Percentiles rank a stretch among this genome's conserved stretches.
These are phyloP conservation scores for Acacia concinna DNA, from an alignment of 331 rosid species.

Conservation along the genomic window DNA sequence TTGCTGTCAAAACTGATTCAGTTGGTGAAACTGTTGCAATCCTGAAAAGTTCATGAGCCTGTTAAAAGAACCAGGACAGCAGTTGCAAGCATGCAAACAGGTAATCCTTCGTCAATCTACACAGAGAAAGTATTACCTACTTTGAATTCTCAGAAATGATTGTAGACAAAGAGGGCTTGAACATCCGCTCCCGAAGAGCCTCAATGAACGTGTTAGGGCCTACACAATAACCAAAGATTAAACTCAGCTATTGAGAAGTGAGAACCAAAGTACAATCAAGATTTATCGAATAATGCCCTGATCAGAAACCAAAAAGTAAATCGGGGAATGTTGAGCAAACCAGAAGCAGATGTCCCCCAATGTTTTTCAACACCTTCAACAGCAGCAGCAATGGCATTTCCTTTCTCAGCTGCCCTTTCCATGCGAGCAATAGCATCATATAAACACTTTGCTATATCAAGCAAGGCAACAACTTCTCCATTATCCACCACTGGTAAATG, in stretches of 20 bases:
- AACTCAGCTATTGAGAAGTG: neutral
- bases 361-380: constrained; percentile 98
- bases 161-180: constrained; percentile 92
- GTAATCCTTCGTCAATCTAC: constrained; percentile 22
- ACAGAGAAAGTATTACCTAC: constrained; percentile 79
- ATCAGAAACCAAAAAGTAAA: constrained; percentile 9
- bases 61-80: constrained; percentile 15
- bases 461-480: constrained; percentile 95
- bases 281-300: constrained; percentile 1
- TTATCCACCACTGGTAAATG: constrained; percentile 99
- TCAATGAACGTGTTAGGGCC: constrained; percentile 83
- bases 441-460: constrained; percentile 96
- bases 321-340: constrained; percentile 49
- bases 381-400: constrained; percentile 98
- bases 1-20: constrained; percentile 68
- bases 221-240: constrained; percentile 39
- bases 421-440: constrained; percentile 96
- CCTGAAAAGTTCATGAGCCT: constrained; percentile 52
- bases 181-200: constrained; percentile 87
- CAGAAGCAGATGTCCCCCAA: constrained; percentile 78
- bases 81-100: neutral
- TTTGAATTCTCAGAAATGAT: constrained; percentile 88
- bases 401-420: constrained; percentile 99
- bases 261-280: neutral
- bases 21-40: constrained; percentile 65